Base-by-base conservation (phyloP, 352 stramenopile species). In the Phytophthora chlamydospora region DNA sequence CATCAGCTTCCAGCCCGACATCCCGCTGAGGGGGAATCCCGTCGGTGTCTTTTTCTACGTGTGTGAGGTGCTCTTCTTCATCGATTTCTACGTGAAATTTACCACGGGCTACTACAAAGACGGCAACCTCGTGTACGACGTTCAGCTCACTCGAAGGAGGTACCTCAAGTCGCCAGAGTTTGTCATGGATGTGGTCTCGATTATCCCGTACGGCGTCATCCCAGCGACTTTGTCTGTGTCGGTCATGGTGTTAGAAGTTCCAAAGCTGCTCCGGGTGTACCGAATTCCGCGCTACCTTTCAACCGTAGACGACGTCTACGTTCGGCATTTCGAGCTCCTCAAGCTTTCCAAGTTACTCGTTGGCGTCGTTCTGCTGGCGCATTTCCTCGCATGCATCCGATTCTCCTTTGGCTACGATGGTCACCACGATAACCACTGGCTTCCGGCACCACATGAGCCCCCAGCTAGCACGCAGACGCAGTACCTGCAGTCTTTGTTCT, bases 131-230 rank as follows among this genome's bases (percentile, higher is more conserved):
- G 65, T 73, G 14, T 68, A 61, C 16, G 58, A 80, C 31, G 40
- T 54, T 19, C 50, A 24, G 13, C 56, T 67, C 4, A 53, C 61
- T 5, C 65, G 69, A 9, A 57, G 60, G 16, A 79, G 76, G 27
- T 91, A 91, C 32, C 13, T 89, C 40, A 73, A 58, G n/a, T 90
- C 76, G 3, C n/a, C 24, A 6, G 62, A 59, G 4, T 90, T 91
- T 53, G 49, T 66, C 6, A 17, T 81, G 6, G 83, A 90, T 31
- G 24, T 74, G 1, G 4, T 85, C 7, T 57, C 76, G 0, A 60
- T 89, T 4, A 12, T 89, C 2, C 82, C 82, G 5, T 52, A 78
- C 14, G 79, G 61, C 4, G 35, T 58, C 0, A 38, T 72, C 6
- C 34, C 58, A 0, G 55, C 73, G 13, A 11, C 21, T 12, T 19